Base-by-base conservation (phyloP, 306 rosid species). In the Coriaria nepalensis region DNA sequence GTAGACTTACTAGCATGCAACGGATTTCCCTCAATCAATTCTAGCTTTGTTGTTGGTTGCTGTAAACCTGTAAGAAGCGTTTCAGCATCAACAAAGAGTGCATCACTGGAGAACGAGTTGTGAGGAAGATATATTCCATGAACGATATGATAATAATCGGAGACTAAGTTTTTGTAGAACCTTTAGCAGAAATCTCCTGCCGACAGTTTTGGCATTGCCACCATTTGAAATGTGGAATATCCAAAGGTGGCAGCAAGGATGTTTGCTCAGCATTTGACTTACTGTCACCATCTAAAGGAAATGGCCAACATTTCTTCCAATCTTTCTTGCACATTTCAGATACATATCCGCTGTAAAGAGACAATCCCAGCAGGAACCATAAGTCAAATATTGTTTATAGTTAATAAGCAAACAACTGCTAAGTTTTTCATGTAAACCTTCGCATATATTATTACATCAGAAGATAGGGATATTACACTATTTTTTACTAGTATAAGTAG, bases 231-330 rank as follows among this genome's bases (percentile, higher is more conserved):
- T 71, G 80, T 51, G 90, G 87, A 45, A 68, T 64, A 45, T 73
- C 73, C 52, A 71, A 49, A 37, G 79, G 77, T 35, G 87, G 92
- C 64, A 75, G 69, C 45, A 67, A 48, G 15, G 78, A 69, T 51
- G 47, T 52, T 61, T 48, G 70, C 65, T 73, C 61, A 20, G 29
- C 29, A 61, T 74, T 73, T 41, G 71, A 66, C 47, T 73, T 80
- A 40, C 35, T 43, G 38, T 60, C 67, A 36, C 66, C 66, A 46
- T 72, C 68, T 52, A 68, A 47, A 52, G 72, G 68, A 71, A 92
- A 92, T 52, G 98, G 98, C 78, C 85, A 86, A 59, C 96, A 82
- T 11, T 44, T 45, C 70, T 77, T 82, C 96, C 87, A 73, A 77
- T 92, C 82, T 50, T 82, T 82, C 58, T 68, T 66, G 15, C 81